These are phyloP conservation scores for Mycena sp. DNA, from an alignment of 1,284 basidiomycete genomes.

Conservation along the genomic window DNA sequence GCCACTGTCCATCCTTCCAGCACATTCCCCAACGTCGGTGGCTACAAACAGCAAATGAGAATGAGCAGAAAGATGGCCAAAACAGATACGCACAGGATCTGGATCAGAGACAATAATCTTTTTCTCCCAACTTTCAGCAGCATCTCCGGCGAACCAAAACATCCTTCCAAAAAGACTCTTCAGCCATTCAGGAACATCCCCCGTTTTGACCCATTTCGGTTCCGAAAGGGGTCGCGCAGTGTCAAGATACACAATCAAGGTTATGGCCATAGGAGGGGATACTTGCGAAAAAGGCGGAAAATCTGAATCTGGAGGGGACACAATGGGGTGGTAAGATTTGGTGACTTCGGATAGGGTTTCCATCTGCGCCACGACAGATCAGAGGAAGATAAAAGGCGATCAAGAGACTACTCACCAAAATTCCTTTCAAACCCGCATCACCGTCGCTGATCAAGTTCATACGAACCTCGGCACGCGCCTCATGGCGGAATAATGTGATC, in stretches of 20 bases:
- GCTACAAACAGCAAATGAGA: constrained; percentile 48
- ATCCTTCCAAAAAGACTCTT: constrained; percentile 86
- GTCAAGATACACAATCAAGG: constrained; percentile 80
- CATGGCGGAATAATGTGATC: constrained; percentile 82
- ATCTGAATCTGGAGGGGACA: constrained; percentile 61
- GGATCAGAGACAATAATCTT: constrained; percentile 94
- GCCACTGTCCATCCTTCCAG: constrained; percentile 89
- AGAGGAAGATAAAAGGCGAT: constrained; percentile 4
- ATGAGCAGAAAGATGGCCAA: constrained; percentile 22
- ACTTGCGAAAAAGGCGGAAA: constrained; percentile 74
- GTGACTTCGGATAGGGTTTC: constrained; percentile 79
- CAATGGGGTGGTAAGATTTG: constrained; percentile 72
- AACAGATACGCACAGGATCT: constrained; percentile 79
- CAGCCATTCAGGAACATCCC: constrained; percentile 93
- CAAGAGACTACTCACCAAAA: constrained; percentile 63
- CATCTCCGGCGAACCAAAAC: constrained; percentile 80
- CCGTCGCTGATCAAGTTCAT: constrained; percentile 67
- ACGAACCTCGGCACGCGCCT: constrained; percentile 87
- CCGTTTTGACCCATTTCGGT: constrained; percentile 95
- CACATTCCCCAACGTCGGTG: constrained; percentile 90
- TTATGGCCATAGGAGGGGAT: constrained; percentile 59
- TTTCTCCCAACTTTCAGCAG: constrained; percentile 88
- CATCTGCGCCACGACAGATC: constrained; percentile 56
- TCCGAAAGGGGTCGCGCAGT: constrained; percentile 89
- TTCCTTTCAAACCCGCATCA: constrained; percentile 72